Conservation (phyloP, 129 eudicot genomes). For the Lonicera japonica region DNA sequence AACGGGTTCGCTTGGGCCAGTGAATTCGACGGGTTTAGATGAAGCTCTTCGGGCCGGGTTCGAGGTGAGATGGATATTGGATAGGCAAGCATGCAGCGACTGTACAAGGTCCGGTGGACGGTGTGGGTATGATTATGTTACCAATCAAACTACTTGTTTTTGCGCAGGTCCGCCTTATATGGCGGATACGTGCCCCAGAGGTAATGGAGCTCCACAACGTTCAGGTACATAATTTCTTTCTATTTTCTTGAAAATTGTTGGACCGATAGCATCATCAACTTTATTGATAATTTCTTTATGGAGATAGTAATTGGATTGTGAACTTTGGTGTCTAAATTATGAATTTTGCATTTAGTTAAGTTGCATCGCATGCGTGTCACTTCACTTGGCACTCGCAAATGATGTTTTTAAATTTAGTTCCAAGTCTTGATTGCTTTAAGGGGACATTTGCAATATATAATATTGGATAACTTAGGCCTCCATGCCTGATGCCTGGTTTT, state of each 20-base stretch:
- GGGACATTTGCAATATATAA: too few relatives aligned
- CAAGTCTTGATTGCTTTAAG: too few relatives aligned
- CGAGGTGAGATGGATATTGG: slow-evolving; percentile 44
- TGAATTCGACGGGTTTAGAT: slow-evolving; percentile 18
- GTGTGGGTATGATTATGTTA: slow-evolving; percentile 33
- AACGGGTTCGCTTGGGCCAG: slow-evolving; percentile 19
- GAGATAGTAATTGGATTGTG: too few relatives aligned
- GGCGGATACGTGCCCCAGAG: slow-evolving; percentile 23
- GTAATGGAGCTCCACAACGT: slow-evolving; percentile 10
- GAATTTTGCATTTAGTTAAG: too few relatives aligned
- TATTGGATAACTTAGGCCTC: too few relatives aligned
- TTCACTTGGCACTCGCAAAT: too few relatives aligned
- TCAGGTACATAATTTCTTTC: slow-evolving; percentile 13
- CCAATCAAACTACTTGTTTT: slow-evolving; percentile 35
- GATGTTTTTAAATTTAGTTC: too few relatives aligned
- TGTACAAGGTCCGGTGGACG: slow-evolving; percentile 47
- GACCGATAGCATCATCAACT: neutral
- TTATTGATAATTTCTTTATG: too few relatives aligned
- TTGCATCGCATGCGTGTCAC: too few relatives aligned
- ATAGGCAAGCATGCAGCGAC: slow-evolving; percentile 24
- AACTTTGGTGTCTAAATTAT: too few relatives aligned
- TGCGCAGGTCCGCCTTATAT: slow-evolving; percentile 37
- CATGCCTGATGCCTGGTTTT: too few relatives aligned
- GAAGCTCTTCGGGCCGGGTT: slow-evolving; percentile 38
- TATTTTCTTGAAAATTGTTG: neutral